Percentiles rank a stretch among this genome's conserved stretches.
Evolutionary conservation across 129 eudicot genomes (phyloP).

Genomic region (Apium graveolens): DNA sequence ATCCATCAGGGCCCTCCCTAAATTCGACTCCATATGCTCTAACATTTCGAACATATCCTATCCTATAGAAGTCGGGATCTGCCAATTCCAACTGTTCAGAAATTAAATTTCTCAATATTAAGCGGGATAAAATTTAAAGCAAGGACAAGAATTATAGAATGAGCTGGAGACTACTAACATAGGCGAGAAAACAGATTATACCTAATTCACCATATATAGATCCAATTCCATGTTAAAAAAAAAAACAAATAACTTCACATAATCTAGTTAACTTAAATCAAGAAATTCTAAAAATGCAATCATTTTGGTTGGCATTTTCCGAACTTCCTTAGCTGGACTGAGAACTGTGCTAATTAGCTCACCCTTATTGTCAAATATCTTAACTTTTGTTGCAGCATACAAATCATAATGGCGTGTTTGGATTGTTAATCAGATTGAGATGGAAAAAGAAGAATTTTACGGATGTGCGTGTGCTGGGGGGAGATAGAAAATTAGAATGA

Average conservation of each 20-base stretch:
- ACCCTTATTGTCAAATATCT: neutral
- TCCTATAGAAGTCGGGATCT: constrained; percentile 91
- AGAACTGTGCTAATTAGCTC: neutral
- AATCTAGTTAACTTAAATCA: neutral
- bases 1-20: constrained; percentile 93
- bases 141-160: neutral
- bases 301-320: neutral
- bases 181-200: neutral
- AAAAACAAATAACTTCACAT: neutral
- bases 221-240: neutral
- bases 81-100: constrained; percentile 68
- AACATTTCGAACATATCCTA: constrained; percentile 80
- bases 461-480: neutral
- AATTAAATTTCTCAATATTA: neutral
- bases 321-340: neutral
- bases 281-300: neutral
- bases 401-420: neutral
- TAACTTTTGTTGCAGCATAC: too few species aligned
- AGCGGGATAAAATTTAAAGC: neutral
- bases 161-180: neutral
- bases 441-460: neutral
- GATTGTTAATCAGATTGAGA: neutral
- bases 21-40: constrained; percentile 94
- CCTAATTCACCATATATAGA: neutral
- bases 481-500: neutral